phyloP scores from a whole-genome alignment of 2,329 filamentous ascomycete species.

The Stagonosporopsis chrysanthemi region DNA sequence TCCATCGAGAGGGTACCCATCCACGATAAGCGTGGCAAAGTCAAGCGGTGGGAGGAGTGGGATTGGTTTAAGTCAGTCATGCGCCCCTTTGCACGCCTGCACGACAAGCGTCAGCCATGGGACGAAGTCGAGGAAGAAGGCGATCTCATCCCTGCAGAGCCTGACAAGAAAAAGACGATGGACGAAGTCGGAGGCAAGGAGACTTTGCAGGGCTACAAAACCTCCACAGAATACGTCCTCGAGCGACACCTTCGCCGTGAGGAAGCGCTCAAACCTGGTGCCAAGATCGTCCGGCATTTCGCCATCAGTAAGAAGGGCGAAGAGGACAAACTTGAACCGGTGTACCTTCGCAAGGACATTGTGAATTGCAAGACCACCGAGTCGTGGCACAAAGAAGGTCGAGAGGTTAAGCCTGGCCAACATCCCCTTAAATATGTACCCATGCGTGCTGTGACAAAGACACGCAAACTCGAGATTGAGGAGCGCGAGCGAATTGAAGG shows the following conservation, averaged over 20 bases:
- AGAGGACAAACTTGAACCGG: slow-evolving; percentile 76
- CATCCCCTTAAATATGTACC: slow-evolving; percentile 85
- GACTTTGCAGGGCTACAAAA: slow-evolving; percentile 87
- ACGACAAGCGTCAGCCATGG: slow-evolving; percentile 66
- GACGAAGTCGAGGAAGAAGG: slow-evolving; percentile 82
- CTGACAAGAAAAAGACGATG: slow-evolving; percentile 69
- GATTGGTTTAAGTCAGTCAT: slow-evolving; percentile 91
- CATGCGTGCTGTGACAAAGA: slow-evolving; percentile 87
- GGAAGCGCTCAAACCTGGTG: slow-evolving; percentile 78
- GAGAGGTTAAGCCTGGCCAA: slow-evolving; percentile 74
- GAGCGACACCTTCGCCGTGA: slow-evolving; percentile 88
- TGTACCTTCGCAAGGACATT: slow-evolving; percentile 81
- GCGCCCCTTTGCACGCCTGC: slow-evolving; percentile 70
- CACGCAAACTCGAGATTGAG: slow-evolving; percentile 86
- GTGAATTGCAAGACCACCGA: slow-evolving; percentile 88
- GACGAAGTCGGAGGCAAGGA: slow-evolving; percentile 73
- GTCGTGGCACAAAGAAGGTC: slow-evolving; percentile 97
- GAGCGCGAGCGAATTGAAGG: slow-evolving; percentile 81
- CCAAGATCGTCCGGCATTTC: slow-evolving; percentile 77
- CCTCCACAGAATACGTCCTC: slow-evolving; percentile 83
- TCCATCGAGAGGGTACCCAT: slow-evolving; percentile 81
- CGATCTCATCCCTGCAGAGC: slow-evolving; percentile 76
- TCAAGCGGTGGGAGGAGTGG: slow-evolving; percentile 76
- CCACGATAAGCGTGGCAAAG: slow-evolving; percentile 77
- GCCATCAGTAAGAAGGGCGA: slow-evolving; percentile 73